Evolutionary conservation across 306 rosid species (phyloP).

Genomic region (Pachyrhizus erosus): DNA sequence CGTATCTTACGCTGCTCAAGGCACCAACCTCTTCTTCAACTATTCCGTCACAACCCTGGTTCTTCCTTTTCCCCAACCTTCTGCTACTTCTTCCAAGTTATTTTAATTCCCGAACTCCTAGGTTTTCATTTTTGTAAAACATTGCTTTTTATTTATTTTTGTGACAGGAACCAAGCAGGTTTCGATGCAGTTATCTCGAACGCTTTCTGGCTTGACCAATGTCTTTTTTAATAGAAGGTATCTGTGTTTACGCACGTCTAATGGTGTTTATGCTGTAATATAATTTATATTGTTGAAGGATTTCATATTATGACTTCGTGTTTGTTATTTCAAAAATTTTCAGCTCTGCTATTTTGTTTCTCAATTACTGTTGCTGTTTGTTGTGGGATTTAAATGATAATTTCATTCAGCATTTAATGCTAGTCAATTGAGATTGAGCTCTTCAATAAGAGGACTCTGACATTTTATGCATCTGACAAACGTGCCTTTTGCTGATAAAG

Average conservation of each 20-base stretch:
- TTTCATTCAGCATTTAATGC: not conserved
- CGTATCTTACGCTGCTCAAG: slow-evolving; percentile 54
- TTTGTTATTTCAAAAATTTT: slow-evolving; percentile 10
- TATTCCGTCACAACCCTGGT: slow-evolving; percentile 64
- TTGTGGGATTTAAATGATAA: not conserved
- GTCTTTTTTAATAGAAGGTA: slow-evolving; percentile 84
- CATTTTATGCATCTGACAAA: not conserved
- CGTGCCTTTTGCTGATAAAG: not conserved
- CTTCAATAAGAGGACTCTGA: not conserved
- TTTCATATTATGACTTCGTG: not conserved
- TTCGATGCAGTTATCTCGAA: slow-evolving; percentile 76
- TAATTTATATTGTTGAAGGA: not conserved
- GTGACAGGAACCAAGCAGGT: slow-evolving; percentile 66
- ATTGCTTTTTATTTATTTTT: too few species aligned
- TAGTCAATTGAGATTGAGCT: not conserved
- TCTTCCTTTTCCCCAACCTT: not conserved
- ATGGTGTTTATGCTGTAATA: not conserved
- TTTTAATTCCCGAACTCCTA: not conserved
- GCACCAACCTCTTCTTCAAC: slow-evolving; percentile 58
- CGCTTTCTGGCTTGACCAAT: slow-evolving; percentile 74
- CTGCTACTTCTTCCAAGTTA: not conserved
- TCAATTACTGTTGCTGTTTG: not conserved
- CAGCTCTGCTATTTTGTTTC: not conserved
- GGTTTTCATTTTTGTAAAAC: not conserved
- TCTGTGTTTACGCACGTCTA: not conserved